Evolutionary conservation across 371 early-diverging fungal genomes (phyloP), one percentile per base, ranked within the genome.

Genomic region (Haplosporangium sp.): DNA sequence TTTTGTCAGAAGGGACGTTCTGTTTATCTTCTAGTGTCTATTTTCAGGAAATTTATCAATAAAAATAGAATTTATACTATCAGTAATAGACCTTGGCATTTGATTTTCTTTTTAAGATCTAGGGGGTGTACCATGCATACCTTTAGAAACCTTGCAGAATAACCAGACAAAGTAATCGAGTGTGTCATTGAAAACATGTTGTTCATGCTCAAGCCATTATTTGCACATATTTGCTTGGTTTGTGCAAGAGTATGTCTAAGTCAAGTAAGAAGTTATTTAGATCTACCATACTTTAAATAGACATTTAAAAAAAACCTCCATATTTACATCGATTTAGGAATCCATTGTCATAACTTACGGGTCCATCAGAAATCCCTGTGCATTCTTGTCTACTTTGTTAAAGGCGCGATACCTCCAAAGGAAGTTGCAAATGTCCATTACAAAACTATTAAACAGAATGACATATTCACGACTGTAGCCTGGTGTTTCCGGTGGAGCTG

Each of bases 401-500:
- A 88, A 82, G 0, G 86, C 85, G 0, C 84, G 71, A 27, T 86
- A 86, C 39, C 86, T 71, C 90, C 90, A 91, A 13, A 90, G 48
- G 20, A 87, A 77, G 61, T 86, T 88, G 65, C 89, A 91, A 3
- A 90, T 75, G 47, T 90, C 90, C 83, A 85, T 87, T 20, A 89
- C 85, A 64, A 85, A 88, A 3, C 86, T 83, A 79, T 91, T 91
- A 68, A 91, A 90, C 35, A 81, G 75, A 7, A 84, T 74, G 10
- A 91, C 81, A 62, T 88, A 87, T 3, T 85, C 85, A 44, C 83
- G 71, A 9, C 79, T 84, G 57, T 86, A 85, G 20, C 81, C 76
- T 3, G 84, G 77, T 10, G 77, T 71, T 74, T 60, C 63, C 10
- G 63, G n/a, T 19, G 64, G 11, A 20, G 13, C 40, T 45, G 27